Base-by-base conservation (phyloP, 306 rosid species). In the Dryas drummondii region DNA sequence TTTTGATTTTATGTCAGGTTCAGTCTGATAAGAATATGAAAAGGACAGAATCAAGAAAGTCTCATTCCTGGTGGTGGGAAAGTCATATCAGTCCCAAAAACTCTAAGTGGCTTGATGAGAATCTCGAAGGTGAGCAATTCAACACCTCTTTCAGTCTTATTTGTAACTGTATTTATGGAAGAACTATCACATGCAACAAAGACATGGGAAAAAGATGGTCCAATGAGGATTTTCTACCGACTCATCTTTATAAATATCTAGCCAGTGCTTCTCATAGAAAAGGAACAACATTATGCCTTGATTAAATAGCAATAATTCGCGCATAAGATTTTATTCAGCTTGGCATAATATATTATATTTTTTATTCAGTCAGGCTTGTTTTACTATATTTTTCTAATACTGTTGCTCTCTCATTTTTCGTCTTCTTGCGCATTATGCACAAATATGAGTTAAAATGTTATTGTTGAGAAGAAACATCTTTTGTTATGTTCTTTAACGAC, bases 41-140 rank as follows among this genome's bases (percentile, higher is more conserved):
- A 85, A 89, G 98, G 79, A 48, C 79, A 53, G 96, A 89, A 60
- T 82, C 93, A 66, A 88, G 78, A 52, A 92, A 88, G 78, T 85
- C 97, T 42, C 96, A 89, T 83, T 89, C 97, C 7, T 86, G 96
- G 94, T 89, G 99, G 99, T 96, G 99, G 99, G 99, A 96, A 71
- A 89, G 97, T 83, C 92, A 89, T 75, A 47, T 92, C 71, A 82
- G 82, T 84, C 88, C 88, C 69, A 96, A 85, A 80, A 96, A 86
- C 84, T 90, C 97, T 27, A 94, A 73, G 76, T 94, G 97, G 99
- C 98, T 89, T 51, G 75, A 76, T n/a, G 98, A 90, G 58, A 96
- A 89, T 86, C 91, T 86, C 49, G 99, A 87, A 67, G 98, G 99
- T 96, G 80, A 76, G 82, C 51, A 65, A 50, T 32, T 58, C 4